Evolutionary conservation across 2,329 filamentous ascomycete species (phyloP), one percentile per base, ranked within the genome.

Genomic region (Fonsecaea nubica): DNA sequence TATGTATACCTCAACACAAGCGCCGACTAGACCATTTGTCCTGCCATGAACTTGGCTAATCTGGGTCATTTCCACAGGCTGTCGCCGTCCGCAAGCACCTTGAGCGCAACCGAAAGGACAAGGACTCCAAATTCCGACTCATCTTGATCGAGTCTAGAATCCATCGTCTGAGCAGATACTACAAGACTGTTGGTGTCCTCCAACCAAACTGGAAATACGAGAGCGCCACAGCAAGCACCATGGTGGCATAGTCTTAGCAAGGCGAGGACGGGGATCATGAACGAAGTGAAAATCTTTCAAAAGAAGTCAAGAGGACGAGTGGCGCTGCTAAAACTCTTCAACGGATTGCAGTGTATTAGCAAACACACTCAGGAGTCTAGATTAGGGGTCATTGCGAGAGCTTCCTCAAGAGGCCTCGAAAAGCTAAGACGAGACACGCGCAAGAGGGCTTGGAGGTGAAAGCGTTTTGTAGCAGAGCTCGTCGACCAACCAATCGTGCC

Each of bases 101-200:
- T 76, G 93, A 97, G 90, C 92, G 92, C 85, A 99, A 99, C 91
- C 94, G 95, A 86, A 99, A 99, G 90, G 95, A 99, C 89, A 96
- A 93, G 88, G 95, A 99, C 89, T 92, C 90, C 88, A 99, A 99
- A 89, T 99, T 99, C 92, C 94, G 95, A 81, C 92, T 99, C 75
- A 99, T 99, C 94, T 91, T 99, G 77, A 96, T 99, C 85, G 95
- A 99, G 89, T 98, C 95, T 82, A 92, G 96, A 85, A 98, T 99
- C 85, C 95, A 99, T 91, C 94, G 95, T 87, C 91, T 99, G 76
- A 95, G 93, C 81, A 91, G 95, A 77, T 98, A 98, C 91, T 99
- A 98, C 92, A 98, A 97, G 92, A 94, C 93, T 82, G 94, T 90
- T 77, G 87, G 88, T 84, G 87, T 85, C 75, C 86, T 90, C 68